Conservation (phyloP, 805 yeast species). For the Yamadazyma sp. region DNA sequence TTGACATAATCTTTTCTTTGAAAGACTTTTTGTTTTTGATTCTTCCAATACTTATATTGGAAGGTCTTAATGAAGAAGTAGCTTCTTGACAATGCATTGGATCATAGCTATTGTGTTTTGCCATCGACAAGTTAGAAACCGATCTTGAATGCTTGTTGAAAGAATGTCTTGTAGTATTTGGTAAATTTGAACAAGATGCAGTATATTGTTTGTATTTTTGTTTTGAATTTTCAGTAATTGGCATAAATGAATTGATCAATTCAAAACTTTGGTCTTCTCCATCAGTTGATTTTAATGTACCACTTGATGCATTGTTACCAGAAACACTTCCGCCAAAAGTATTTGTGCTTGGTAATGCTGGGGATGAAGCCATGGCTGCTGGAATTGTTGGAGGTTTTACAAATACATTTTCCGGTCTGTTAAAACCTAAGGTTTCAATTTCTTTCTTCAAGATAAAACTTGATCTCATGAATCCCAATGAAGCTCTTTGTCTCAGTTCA, state of each 20-base stretch:
- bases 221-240: slow-evolving; percentile 10
- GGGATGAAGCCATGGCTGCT: slow-evolving; percentile 7
- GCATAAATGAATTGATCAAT: slow-evolving; percentile 13
- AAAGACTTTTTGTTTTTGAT: slow-evolving; percentile 12
- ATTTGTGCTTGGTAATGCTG: slow-evolving; percentile 1
- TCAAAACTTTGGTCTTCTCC: slow-evolving; percentile 15
- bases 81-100: slow-evolving; percentile 12
- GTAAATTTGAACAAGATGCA: slow-evolving; percentile 12
- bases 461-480: slow-evolving; percentile 43
- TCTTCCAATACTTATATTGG: slow-evolving; percentile 8
- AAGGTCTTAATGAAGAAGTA: slow-evolving; percentile 10
- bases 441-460: slow-evolving; percentile 42
- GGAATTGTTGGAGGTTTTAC: slow-evolving; percentile 16
- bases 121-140: slow-evolving; percentile 11
- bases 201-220: slow-evolving; percentile 8
- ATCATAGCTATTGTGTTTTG: slow-evolving; percentile 14
- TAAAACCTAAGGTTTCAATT: slow-evolving; percentile 30
- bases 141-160: slow-evolving; percentile 14
- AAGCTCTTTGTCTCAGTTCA: slow-evolving; percentile 27
- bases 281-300: slow-evolving; percentile 7
- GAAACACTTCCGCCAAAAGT: no score
- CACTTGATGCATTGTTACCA: slow-evolving; percentile 2
- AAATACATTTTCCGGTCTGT: slow-evolving; percentile 30
- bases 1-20: slow-evolving; percentile 12
- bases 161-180: neutral